A percentile compares a stretch with the other conserved stretches of the same genome.
These are phyloP conservation scores for Hericium coralloides DNA, from an alignment of 768 basidiomycete genomes.

Conservation along the genomic window DNA sequence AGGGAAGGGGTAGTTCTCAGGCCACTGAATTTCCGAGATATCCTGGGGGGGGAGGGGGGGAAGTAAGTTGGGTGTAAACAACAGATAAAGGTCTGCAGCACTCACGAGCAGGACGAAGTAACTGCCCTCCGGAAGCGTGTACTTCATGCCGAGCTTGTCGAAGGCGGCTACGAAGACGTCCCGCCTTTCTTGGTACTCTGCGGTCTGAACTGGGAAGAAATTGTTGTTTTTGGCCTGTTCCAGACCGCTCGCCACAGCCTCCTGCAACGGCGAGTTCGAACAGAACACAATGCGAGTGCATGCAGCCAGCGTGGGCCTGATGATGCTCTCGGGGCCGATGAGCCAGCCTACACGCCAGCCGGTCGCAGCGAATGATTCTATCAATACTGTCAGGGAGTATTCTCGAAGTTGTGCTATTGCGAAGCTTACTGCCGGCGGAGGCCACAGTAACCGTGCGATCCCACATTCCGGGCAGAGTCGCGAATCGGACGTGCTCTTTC, in stretches of 20 bases:
- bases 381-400: neutral
- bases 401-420: neutral
- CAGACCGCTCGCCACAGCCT: conserved; percentile 85
- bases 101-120: conserved; percentile 85
- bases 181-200: conserved; percentile 77
- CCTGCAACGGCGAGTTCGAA: conserved; percentile 90
- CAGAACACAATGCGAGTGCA: conserved; percentile 94
- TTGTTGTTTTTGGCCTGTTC: conserved; percentile 63
- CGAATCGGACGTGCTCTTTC: conserved; percentile 86
- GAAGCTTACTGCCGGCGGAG: conserved; percentile 77
- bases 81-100: neutral
- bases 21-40: conserved; percentile 67
- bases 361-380: conserved; percentile 94
- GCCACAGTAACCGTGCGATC: conserved; percentile 93
- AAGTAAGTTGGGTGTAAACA: neutral
- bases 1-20: conserved; percentile 81
- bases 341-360: conserved; percentile 99
- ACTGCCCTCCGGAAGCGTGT: conserved; percentile 81
- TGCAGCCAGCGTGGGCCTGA: conserved; percentile 81
- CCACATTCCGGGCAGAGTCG: conserved; percentile 97
- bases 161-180: conserved; percentile 69
- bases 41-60: conserved; percentile 38
- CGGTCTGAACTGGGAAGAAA: conserved; percentile 71
- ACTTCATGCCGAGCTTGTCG: conserved; percentile 74
- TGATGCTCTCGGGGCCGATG: conserved; percentile 77